These are phyloP conservation scores for Macrotyloma uniflorum DNA, from an alignment of 306 rosid genomes.

Conservation along the genomic window DNA sequence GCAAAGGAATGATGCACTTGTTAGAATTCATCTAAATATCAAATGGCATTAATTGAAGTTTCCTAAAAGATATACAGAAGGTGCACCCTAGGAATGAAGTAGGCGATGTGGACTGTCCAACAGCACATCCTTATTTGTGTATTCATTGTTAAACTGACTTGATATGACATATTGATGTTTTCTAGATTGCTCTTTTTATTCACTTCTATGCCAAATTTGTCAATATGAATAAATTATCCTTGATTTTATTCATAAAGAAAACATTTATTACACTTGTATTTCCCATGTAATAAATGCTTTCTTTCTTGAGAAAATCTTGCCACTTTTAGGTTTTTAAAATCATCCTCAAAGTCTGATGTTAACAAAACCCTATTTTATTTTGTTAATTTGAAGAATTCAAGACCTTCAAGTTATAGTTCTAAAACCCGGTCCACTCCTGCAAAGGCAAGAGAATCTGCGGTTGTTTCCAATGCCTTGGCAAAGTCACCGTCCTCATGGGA, in stretches of 20 bases:
- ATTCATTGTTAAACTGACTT: background rate
- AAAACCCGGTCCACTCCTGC: constrained; percentile 55
- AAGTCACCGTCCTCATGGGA: constrained; percentile 64
- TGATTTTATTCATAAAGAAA: background rate
- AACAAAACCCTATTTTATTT: background rate
- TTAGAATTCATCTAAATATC: background rate
- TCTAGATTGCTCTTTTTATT: background rate
- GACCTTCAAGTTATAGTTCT: constrained; percentile 65
- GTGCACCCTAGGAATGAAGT: background rate
- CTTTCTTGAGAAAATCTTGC: background rate
- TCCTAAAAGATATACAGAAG: background rate
- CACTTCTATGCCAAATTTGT: background rate
- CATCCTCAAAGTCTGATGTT: background rate
- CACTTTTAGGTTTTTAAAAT: background rate
- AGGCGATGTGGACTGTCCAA: background rate
- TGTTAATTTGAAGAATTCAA: constrained; percentile 50
- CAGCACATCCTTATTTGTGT: background rate
- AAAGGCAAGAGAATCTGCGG: constrained; percentile 57
- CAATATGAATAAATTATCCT: background rate
- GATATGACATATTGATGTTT: background rate
- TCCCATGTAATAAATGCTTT: background rate
- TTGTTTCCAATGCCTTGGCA: constrained; percentile 41
- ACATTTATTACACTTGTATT: background rate
- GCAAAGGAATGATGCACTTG: background rate
- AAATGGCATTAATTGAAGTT: background rate